phyloP scores from a whole-genome alignment of 352 stramenopile genomes.

The Phytophthora foliorum region DNA sequence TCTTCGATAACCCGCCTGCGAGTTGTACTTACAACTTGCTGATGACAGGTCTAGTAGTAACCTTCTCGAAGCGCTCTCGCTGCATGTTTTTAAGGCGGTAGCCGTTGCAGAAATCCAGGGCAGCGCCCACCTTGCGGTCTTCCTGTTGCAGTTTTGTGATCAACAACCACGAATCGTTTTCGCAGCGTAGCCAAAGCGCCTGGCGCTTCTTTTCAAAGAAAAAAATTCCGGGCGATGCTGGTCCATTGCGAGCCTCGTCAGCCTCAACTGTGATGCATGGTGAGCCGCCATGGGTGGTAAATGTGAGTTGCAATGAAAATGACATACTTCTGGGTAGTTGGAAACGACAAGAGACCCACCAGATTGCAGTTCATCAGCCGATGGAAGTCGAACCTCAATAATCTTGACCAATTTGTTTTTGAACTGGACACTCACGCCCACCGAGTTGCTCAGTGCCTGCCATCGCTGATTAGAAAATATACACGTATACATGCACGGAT shows the following conservation, averaged over 20 bases:
- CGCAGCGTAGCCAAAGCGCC: constrained; percentile 77
- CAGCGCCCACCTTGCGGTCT: constrained; percentile 67
- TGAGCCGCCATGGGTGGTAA: background rate
- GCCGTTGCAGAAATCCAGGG: constrained; percentile 86
- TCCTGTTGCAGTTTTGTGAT: constrained; percentile 77
- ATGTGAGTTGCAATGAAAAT: background rate
- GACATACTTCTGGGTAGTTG: background rate
- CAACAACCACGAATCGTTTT: constrained; percentile 63
- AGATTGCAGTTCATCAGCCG: constrained; percentile 46
- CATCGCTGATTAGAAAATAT: constrained; percentile 52
- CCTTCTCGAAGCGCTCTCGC: constrained; percentile 51
- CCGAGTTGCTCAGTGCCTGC: constrained; percentile 81
- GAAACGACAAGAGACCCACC: constrained; percentile 32
- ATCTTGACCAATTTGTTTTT: constrained; percentile 77
- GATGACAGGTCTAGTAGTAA: constrained; percentile 13
- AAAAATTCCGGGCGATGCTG: constrained; percentile 48
- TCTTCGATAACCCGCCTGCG: background rate
- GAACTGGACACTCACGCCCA: constrained; percentile 76
- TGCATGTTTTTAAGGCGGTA: constrained; percentile 77
- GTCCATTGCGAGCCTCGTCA: constrained; percentile 26
- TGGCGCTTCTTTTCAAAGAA: constrained; percentile 84
- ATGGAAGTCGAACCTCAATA: constrained; percentile 62
- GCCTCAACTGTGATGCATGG: constrained; percentile 24
- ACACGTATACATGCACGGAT: background rate
- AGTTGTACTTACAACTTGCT: constrained; percentile 33